Evolutionary conservation across 805 yeast genomes (phyloP), one percentile per base, ranked within the genome.

Genomic region (Tetrapisispora namnaoensis): DNA sequence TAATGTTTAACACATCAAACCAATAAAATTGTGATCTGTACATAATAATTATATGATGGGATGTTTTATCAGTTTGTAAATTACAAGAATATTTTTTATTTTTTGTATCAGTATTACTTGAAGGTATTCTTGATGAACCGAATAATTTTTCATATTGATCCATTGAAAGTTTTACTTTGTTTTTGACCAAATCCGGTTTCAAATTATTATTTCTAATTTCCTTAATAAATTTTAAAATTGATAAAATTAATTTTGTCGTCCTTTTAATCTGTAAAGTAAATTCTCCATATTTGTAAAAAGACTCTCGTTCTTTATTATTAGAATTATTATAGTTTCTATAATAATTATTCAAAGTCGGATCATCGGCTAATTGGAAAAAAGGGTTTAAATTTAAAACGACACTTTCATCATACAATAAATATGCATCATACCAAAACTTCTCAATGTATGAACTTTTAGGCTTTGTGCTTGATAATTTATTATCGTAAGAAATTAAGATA

Each of bases 371-470:
- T 57, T 88, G 77, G 65, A 89, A 88, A 61, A 86, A 89, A 0
- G 97, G 97, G 60, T 89, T 89, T 57, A 89, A 76, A 66, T 89
- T 89, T 53, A 89, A 73, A n/a, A 89, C 97, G 37, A 89, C 95
- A 0, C 93, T 89, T 11, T 86, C 82, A 65, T 89, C 96, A 64
- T 85, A 86, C 64, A 82, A 82, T 55, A 89, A 72, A 65, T 89
- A 89, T 1, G 95, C 80, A 62, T 89, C 96, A 66, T 79, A 89
- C 96, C 96, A 89, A 65, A 89, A 89, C 65, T 89, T 95, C 67
- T 89, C 96, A 53, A 89, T 89, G 64, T 85, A 89, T 2, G 95
- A 83, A 45, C 85, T 80, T 53, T 87, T 70, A 16, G 81, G 69
- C 45, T 76, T 73, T 6, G 83, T 86, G 45, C 74, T 75, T 17